Percentiles rank a stretch among this genome's conserved stretches.
Evolutionary conservation across 2,329 filamentous ascomycete species (phyloP).

Genomic region (Esteya vermicola): DNA sequence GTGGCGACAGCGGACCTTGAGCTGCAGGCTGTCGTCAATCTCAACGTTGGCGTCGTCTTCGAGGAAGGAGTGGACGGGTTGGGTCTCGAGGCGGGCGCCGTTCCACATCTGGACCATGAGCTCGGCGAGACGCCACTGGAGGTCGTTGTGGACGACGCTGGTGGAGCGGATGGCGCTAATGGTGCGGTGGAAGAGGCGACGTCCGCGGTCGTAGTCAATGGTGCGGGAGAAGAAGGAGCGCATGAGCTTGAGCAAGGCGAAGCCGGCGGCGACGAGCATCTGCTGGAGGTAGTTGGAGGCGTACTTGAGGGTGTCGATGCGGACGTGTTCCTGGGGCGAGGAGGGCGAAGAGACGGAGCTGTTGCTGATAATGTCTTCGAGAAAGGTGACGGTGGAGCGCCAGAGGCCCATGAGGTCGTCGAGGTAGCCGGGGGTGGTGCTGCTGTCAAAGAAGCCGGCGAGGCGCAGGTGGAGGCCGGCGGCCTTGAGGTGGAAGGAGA

Average conservation of each 20-base stretch:
- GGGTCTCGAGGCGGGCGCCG: constrained; percentile 40
- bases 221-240: constrained; percentile 60
- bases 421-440: constrained; percentile 54
- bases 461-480: constrained; percentile 63
- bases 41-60: constrained; percentile 34
- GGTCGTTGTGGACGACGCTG: constrained; percentile 63
- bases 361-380: constrained; percentile 48
- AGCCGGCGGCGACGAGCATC: constrained; percentile 71
- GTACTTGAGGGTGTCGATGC: constrained; percentile 46
- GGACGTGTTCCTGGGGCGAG: constrained; percentile 28
- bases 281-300: constrained; percentile 68
- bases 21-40: constrained; percentile 58
- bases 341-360: constrained; percentile 26
- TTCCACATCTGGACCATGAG: constrained; percentile 85
- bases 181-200: constrained; percentile 55
- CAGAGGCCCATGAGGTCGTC: constrained; percentile 65
- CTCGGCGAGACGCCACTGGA: constrained; percentile 67
- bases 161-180: constrained; percentile 57
- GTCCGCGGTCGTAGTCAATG: constrained; percentile 54
- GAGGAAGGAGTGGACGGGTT: constrained; percentile 27
- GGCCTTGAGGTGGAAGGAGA: constrained; percentile 55
- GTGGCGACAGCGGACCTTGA: constrained; percentile 71
- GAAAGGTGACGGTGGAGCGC: constrained; percentile 54
- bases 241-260: constrained; percentile 65
- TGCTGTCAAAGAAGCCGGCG: constrained; percentile 70